phyloP scores from a whole-genome alignment of 441 rosid genomes.

The Pelargonium citronellum region DNA sequence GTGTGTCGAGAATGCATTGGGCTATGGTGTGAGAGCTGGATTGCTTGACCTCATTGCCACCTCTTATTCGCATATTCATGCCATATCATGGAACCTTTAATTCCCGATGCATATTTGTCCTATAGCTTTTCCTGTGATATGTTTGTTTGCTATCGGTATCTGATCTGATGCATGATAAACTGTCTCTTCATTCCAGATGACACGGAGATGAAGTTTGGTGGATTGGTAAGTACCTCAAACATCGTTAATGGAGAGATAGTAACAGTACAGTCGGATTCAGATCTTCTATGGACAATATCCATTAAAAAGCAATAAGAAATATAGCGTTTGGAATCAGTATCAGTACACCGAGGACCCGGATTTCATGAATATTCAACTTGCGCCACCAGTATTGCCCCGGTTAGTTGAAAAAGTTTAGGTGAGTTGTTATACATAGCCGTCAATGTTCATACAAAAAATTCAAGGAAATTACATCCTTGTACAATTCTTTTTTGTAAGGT shows the following conservation, averaged over 20 bases:
- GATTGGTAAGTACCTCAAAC: constrained; percentile 81
- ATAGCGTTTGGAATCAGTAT: neutral
- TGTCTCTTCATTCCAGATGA: constrained; percentile 36
- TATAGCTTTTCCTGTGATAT: neutral
- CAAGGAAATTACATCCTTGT: neutral
- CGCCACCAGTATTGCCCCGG: neutral
- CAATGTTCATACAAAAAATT: neutral
- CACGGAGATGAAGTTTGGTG: constrained; percentile 73
- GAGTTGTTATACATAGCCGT: neutral
- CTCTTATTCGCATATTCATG: no score
- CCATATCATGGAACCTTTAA: no score
- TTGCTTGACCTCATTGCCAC: no score
- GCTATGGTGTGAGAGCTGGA: no score
- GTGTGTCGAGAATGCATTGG: no score
- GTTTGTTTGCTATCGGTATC: neutral
- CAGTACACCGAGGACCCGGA: neutral
- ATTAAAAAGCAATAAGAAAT: constrained; percentile 33
- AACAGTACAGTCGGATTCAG: constrained; percentile 68
- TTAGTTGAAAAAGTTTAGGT: neutral
- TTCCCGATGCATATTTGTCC: neutral
- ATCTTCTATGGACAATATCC: constrained; percentile 95
- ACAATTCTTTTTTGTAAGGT: neutral
- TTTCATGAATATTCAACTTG: neutral
- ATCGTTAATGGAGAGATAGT: constrained; percentile 45
- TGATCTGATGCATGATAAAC: neutral